phyloP scores from a whole-genome alignment of 305 asterid species.

The Fraxinus dipetala region DNA sequence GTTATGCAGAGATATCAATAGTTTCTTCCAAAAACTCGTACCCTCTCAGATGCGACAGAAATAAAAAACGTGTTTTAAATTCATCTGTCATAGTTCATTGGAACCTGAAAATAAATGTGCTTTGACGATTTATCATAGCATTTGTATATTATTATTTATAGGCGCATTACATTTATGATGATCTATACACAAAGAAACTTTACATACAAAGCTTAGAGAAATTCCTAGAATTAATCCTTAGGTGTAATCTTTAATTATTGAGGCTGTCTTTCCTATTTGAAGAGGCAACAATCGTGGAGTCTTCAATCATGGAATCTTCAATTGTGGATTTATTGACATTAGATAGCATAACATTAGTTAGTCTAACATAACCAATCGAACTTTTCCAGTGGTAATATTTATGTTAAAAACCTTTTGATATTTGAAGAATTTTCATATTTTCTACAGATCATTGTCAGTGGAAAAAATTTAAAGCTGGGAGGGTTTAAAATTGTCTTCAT shows the following conservation, averaged over 20 bases:
- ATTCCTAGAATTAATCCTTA: background rate
- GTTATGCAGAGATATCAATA: conserved; percentile 4
- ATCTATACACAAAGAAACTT: background rate
- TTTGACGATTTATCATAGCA: background rate
- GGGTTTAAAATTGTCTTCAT: background rate
- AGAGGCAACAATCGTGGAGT: background rate
- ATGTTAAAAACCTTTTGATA: conserved; percentile 15
- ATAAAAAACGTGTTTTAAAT: background rate
- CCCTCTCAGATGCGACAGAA: background rate
- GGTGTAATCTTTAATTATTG: background rate
- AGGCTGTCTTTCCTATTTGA: background rate
- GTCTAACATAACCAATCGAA: background rate
- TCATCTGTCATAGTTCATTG: conserved; percentile 17
- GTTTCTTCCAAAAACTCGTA: conserved; percentile 5
- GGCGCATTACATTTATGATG: background rate
- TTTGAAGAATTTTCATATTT: background rate
- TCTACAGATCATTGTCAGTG: background rate
- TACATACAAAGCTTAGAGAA: background rate
- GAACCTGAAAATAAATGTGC: background rate
- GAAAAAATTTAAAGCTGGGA: conserved; percentile 4
- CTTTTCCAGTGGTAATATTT: background rate
- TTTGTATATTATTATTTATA: background rate
- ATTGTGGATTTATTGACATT: background rate
- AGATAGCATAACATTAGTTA: background rate
- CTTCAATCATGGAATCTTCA: background rate